Base-by-base conservation (phyloP, 345 rosid species). In the Litchi chinensis region DNA sequence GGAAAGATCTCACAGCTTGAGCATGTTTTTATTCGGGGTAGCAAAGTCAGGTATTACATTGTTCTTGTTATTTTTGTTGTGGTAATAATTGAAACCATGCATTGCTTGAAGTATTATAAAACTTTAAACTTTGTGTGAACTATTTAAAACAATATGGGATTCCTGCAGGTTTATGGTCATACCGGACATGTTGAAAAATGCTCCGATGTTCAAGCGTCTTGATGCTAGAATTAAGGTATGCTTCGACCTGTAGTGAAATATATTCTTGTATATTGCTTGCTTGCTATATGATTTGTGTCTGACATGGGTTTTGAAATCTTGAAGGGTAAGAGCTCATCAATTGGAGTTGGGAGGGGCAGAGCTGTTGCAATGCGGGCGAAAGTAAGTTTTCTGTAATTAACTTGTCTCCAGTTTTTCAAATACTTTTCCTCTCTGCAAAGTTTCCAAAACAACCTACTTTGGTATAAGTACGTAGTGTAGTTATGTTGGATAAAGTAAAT, bases 181-280 rank as follows among this genome's bases (percentile, higher is more conserved):
- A 88, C 98, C 99, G 19, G 99, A 97, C 85, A 96, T 96, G 97
- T 87, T 94, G 78, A 96, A 96, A 90, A 91, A 94, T 66, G 97
- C 99, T 79, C 98, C 99, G 26, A 93, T 96, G 98, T 96, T 94
- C 87, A 90, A 91, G 87, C 98, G 98, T 37, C 85, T 93, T 75
- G 97, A 96, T 86, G 91, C 90, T 66, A 92, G 87, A 85, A 89
- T 90, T 85, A 96, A 94, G 95, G 97, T 89, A 83, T 68, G 18
- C 32, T 68, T 76, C 77, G 69, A 57, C 19, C 56, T 69, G 24
- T 48, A 13, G 57, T 44, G 75, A 41, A 28, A 24, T 79, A 11
- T 15, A 76, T 68, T 74, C n/a, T 50, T 40, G 69, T 56, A 16
- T 10, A 26, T 19, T 63, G 37, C 68, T 63, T 40, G 24, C 54